A percentile compares a stretch with the other conserved stretches of the same genome.
phyloP scores from a whole-genome alignment of 2,329 filamentous ascomycete species.

The Exophiala sp. region DNA sequence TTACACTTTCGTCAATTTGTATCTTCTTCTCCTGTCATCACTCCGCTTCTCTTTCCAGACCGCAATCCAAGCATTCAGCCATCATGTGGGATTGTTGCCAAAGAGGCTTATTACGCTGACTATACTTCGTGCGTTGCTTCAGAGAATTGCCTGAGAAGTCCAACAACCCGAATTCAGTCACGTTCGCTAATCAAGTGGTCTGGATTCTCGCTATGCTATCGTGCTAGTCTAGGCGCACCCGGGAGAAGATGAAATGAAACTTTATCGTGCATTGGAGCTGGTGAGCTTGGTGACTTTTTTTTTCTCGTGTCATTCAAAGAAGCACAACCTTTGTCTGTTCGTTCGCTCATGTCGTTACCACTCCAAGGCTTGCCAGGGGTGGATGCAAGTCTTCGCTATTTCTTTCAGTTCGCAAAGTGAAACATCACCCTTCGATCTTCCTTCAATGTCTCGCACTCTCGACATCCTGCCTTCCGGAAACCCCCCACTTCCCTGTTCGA shows the following conservation, averaged over 20 bases:
- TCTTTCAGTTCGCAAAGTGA: not conserved
- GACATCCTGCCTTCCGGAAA: not conserved
- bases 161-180: too few species aligned
- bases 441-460: not conserved
- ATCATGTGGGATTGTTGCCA: too few species aligned
- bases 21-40: too few species aligned
- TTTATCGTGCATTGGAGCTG: slow-evolving; percentile 9
- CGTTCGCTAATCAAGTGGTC: slow-evolving; percentile 1
- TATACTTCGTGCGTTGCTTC: too few species aligned
- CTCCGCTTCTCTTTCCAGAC: too few species aligned
- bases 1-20: too few species aligned
- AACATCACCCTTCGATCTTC: not conserved
- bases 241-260: slow-evolving; percentile 3
- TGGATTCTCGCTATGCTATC: slow-evolving; percentile 10
- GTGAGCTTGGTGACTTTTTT: not conserved
- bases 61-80: too few species aligned
- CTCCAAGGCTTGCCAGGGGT: not conserved
- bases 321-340: slow-evolving; percentile 6
- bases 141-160: too few species aligned
- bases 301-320: not conserved
- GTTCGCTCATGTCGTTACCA: slow-evolving; percentile 8
- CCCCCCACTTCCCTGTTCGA: not conserved
- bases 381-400: not conserved
- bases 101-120: too few species aligned
- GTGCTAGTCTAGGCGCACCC: slow-evolving; percentile 7